Conservation (phyloP, 179 eudicot genomes). For the Camellia oleifera region DNA sequence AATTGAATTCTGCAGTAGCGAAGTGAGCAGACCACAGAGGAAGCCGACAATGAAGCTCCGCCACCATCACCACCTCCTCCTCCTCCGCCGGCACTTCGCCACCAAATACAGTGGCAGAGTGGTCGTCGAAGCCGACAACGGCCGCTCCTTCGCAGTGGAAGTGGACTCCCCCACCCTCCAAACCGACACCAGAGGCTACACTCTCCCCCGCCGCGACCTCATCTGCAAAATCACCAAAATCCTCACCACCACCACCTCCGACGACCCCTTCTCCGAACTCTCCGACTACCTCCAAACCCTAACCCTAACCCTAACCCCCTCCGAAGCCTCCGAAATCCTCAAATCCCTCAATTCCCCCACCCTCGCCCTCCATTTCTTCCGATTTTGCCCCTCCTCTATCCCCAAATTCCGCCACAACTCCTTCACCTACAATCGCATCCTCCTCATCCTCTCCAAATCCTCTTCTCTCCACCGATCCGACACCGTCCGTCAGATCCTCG, state of each 20-base stretch:
- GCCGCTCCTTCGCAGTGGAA: conserved; percentile 52
- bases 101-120: conserved; percentile 81
- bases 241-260: conserved; percentile 35
- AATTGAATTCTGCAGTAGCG: too few relatives aligned
- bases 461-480: conserved; percentile 30
- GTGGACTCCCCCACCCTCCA: conserved; percentile 46
- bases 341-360: conserved; percentile 51
- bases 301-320: conserved; percentile 50
- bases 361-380: conserved; percentile 67
- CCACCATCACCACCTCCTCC: conserved; percentile 18
- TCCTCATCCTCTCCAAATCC: conserved; percentile 51
- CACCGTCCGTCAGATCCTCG: conserved; percentile 27
- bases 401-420: conserved; percentile 65
- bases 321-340: conserved; percentile 71
- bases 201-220: conserved; percentile 83
- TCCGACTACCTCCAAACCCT: conserved; percentile 43
- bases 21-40: neutral
- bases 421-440: conserved; percentile 70
- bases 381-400: conserved; percentile 49
- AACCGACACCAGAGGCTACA: conserved; percentile 63
- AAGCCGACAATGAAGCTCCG: neutral
- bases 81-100: conserved; percentile 56
- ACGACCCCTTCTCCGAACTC: conserved; percentile 51
- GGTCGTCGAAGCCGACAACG: conserved; percentile 42
- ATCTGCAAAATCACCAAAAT: conserved; percentile 53